phyloP scores from a whole-genome alignment of 2,329 filamentous ascomycete genomes.

The Diaporthe citrichinensis region DNA sequence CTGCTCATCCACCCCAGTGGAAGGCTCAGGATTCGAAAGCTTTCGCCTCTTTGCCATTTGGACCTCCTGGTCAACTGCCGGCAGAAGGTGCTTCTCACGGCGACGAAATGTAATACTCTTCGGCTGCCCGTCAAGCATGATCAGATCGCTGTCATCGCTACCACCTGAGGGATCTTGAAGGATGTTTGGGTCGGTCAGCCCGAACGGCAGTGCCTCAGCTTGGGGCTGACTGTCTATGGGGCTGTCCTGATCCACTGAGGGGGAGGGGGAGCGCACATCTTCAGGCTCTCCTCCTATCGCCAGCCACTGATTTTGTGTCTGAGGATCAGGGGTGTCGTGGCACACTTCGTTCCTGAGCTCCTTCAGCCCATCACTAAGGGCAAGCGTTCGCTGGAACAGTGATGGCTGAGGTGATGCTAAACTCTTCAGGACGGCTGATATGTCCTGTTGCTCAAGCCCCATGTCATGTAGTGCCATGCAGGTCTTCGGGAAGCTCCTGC shows the following conservation, averaged over 20 bases:
- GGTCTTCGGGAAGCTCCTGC: background rate
- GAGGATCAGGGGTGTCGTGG: background rate
- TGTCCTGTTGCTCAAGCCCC: background rate
- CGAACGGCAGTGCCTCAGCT: background rate
- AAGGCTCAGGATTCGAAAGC: background rate
- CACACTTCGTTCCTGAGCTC: background rate
- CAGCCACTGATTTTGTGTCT: background rate
- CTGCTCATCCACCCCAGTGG: background rate
- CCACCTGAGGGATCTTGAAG: background rate
- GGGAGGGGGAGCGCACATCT: slow-evolving; percentile 2
- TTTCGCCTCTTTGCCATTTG: background rate
- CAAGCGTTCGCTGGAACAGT: slow-evolving; percentile 1
- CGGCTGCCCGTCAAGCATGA: background rate
- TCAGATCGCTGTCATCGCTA: background rate
- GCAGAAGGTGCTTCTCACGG: background rate
- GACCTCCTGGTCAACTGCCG: background rate
- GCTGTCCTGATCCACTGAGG: no score
- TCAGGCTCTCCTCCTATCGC: slow-evolving; percentile 15
- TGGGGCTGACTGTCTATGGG: background rate
- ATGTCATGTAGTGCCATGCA: background rate
- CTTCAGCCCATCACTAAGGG: background rate
- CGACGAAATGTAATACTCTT: background rate
- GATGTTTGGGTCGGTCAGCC: no score
- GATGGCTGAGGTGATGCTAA: background rate
- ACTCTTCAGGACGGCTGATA: background rate